These are phyloP conservation scores for Prunella vulgaris DNA, from an alignment of 257 asterid species.

Conservation along the genomic window DNA sequence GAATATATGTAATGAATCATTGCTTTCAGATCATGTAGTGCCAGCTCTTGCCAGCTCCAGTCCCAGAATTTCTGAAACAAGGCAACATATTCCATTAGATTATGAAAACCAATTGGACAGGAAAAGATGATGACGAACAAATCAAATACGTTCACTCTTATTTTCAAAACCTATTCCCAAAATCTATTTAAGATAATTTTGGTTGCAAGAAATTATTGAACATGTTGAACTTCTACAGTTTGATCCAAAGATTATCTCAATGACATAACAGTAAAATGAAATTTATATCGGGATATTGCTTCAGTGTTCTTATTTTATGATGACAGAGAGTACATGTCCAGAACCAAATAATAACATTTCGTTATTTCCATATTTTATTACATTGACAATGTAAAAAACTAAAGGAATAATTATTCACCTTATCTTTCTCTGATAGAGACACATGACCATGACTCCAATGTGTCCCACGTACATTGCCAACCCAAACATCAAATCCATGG, in stretches of 20 bases:
- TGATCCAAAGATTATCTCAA: background rate
- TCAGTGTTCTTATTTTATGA: background rate
- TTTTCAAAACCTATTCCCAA: background rate
- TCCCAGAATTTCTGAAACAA: constrained; percentile 84
- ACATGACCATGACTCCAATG: constrained; percentile 96
- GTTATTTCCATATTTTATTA: background rate
- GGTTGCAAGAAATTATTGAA: background rate
- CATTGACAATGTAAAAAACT: background rate
- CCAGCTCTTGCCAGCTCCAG: constrained; percentile 99
- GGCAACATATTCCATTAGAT: background rate
- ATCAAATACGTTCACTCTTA: background rate
- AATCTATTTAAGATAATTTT: background rate
- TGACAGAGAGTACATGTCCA: background rate
- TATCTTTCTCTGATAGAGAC: constrained; percentile 56
- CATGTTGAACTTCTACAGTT: background rate
- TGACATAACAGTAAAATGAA: background rate
- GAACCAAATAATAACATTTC: background rate
- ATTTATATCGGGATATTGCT: background rate
- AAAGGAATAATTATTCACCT: constrained; percentile 35
- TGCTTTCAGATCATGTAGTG: constrained; percentile 77
- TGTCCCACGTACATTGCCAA: constrained; percentile 98
- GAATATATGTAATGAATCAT: constrained; percentile 65
- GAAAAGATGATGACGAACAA: background rate
- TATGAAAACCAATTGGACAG: background rate
- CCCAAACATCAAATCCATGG: constrained; percentile 96